Base-by-base conservation (phyloP, 148 eudicot species). In the Nepenthes gracilis region DNA sequence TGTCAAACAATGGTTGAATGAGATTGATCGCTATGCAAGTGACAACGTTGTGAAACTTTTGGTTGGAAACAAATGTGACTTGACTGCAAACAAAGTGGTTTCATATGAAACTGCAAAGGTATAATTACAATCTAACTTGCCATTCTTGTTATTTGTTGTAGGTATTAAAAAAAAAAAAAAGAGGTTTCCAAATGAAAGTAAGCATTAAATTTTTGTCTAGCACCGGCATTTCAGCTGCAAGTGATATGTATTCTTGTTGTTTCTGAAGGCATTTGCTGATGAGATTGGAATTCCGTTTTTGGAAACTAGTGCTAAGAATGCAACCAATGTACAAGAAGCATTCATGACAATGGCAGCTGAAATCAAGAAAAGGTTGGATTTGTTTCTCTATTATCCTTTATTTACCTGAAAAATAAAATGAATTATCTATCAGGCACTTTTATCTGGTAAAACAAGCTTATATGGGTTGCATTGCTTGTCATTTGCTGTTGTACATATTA, bases 261-360 rank as follows among this genome's bases (percentile, higher is more conserved):
- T 60, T 65, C 14, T 61, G 14, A 43, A 76, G 80, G 80, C 80
- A 14, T 72, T 76, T 55, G 77, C 80, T 8, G 80, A 76, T 76
- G 80, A 76, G 80, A 65, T 76, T 66, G 80, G 80, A 56, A 69
- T 76, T 64, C 80, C 80, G 15, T 76, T 76, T 64, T 69, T 76
- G 76, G 80, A 76, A 69, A 76, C 80, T 50, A 76, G 80, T 76
- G 80, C 80, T 48, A 76, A 76, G 66, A 69, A 72, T 54, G 62
- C 80, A 65, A 72, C 80, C 49, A 76, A 76, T 69, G 80, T 76
- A 45, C 77, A 76, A 61, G 61, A 76, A 54, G 80, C 80, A 57
- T 76, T 76, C 61, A 72, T 76, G 80, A 76, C 80, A 6, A 76
- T 76, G 80, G 66, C 80, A 13, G 76, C 74, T 57, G 80, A 76